Evolutionary conservation across 2,329 filamentous ascomycete genomes (phyloP).

Genomic region (Elsinoe necatrix): DNA sequence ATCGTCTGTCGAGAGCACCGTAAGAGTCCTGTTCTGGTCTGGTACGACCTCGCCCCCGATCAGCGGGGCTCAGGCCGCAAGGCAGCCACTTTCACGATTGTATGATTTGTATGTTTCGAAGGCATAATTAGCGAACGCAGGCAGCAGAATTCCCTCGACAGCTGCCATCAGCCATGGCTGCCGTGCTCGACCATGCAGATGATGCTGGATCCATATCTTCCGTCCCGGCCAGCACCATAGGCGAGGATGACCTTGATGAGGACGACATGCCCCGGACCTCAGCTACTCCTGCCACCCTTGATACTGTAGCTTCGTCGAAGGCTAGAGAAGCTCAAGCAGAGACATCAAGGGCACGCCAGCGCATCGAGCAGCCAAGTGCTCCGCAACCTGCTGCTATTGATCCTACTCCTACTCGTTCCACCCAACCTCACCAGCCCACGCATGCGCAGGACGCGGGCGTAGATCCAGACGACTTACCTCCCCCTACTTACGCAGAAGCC

Average conservation of each 20-base stretch:
- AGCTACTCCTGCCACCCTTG: neutral
- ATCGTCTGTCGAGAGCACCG: neutral
- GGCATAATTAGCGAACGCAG: neutral
- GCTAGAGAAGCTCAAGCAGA: constrained; percentile 13
- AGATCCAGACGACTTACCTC: constrained; percentile 11
- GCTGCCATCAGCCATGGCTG: constrained; percentile 6
- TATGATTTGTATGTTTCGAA: neutral
- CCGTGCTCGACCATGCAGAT: constrained; percentile 8
- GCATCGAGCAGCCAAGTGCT: constrained; percentile 3
- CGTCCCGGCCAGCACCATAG: constrained; percentile 9
- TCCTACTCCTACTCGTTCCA: neutral
- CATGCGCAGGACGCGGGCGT: neutral
- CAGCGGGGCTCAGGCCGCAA: constrained; percentile 4
- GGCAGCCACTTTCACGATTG: constrained; percentile 3
- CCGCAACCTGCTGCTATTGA: neutral
- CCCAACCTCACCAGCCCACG: neutral
- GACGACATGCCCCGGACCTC: constrained; percentile 9
- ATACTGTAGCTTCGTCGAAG: constrained; percentile 1
- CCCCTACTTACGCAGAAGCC: constrained; percentile 13
- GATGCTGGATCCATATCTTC: constrained; percentile 13
- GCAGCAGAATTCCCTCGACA: constrained; percentile 4
- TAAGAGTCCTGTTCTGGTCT: neutral
- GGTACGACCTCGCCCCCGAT: neutral
- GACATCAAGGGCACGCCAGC: constrained; percentile 1
- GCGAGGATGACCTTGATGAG: constrained; percentile 3